A percentile compares a stretch with the other conserved stretches of the same genome.
phyloP scores from a whole-genome alignment of 352 stramenopile species.

The Phytophthora pini region DNA sequence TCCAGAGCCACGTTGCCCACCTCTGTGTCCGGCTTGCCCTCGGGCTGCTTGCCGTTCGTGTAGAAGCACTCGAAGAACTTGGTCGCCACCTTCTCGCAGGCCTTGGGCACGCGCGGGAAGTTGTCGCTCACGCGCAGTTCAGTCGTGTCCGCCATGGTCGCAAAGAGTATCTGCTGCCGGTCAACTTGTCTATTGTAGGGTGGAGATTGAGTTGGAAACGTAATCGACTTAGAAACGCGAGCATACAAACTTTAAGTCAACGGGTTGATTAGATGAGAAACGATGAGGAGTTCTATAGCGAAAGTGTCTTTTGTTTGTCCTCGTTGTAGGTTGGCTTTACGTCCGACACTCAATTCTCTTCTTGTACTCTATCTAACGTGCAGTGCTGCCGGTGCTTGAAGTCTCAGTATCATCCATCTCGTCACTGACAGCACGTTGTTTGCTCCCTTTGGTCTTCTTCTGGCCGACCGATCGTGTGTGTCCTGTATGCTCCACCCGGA shows the following conservation, averaged over 20 bases:
- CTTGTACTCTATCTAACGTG: constrained; percentile 37
- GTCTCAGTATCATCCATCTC: constrained; percentile 9
- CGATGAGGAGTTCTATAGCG: background rate
- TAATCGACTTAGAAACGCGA: constrained; percentile 29
- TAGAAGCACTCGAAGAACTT: constrained; percentile 88
- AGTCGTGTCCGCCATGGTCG: constrained; percentile 39
- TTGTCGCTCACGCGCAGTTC: constrained; percentile 70
- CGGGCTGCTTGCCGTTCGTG: constrained; percentile 77
- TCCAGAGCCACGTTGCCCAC: constrained; percentile 72
- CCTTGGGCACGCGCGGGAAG: constrained; percentile 79
- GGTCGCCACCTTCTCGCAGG: constrained; percentile 71
- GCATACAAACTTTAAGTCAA: constrained; percentile 62
- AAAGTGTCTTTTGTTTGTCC: constrained; percentile 21
- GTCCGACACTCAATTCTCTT: constrained; percentile 17
- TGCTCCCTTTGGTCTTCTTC: constrained; percentile 19
- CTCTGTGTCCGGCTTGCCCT: constrained; percentile 58
- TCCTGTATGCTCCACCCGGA: constrained; percentile 13
- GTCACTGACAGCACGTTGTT: background rate
- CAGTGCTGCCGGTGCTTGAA: constrained; percentile 12
- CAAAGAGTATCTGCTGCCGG: background rate
- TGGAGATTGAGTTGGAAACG: constrained; percentile 36
- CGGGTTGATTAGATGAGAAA: constrained; percentile 4
- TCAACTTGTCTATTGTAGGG: constrained; percentile 20
- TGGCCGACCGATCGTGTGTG: constrained; percentile 22
- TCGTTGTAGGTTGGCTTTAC: constrained; percentile 16